These are phyloP conservation scores for Naumovozyma baii DNA, from an alignment of 805 yeast species.

Conservation along the genomic window DNA sequence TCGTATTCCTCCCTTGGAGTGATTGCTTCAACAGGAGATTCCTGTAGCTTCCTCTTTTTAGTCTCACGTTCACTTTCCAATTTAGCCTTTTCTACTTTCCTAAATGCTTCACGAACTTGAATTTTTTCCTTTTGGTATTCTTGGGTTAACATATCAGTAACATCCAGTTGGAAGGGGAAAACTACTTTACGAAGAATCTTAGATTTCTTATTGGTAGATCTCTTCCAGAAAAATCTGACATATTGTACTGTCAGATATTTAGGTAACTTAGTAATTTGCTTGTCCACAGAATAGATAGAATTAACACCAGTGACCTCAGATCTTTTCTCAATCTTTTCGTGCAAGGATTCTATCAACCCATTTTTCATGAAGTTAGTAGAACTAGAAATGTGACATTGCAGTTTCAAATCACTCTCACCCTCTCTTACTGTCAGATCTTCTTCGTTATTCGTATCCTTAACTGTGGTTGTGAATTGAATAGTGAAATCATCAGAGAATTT, in stretches of 20 bases:
- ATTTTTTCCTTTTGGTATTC: slow-evolving; percentile 57
- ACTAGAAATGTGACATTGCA: slow-evolving; percentile 82
- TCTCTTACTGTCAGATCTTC: slow-evolving; percentile 41
- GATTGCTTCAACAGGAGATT: slow-evolving; percentile 12
- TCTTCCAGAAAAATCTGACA: slow-evolving; percentile 93
- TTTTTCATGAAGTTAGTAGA: slow-evolving; percentile 80
- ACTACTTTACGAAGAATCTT: slow-evolving; percentile 89
- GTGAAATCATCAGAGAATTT: slow-evolving; percentile 48
- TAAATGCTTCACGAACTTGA: slow-evolving; percentile 64
- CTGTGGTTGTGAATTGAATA: slow-evolving; percentile 51
- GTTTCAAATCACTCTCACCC: slow-evolving; percentile 52
- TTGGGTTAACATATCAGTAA: slow-evolving; percentile 78
- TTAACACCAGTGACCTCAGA: slow-evolving; percentile 60
- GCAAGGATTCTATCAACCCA: slow-evolving; percentile 67
- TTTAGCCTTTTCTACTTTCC: slow-evolving; percentile 65
- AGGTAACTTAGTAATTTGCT: slow-evolving; percentile 67
- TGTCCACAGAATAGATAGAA: slow-evolving; percentile 55
- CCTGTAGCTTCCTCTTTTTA: slow-evolving; percentile 41
- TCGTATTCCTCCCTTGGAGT: slow-evolving; percentile 48
- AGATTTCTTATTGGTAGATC: slow-evolving; percentile 81
- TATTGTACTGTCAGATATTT: slow-evolving; percentile 82
- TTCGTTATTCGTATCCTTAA: slow-evolving; percentile 50
- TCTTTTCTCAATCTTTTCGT: slow-evolving; percentile 68
- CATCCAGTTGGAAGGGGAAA: slow-evolving; percentile 88
- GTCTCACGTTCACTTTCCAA: slow-evolving; percentile 64